Percentiles rank a stretch among this genome's conserved stretches.
These are phyloP conservation scores for Prunus yedoensis DNA, from an alignment of 331 rosid genomes.

Conservation along the genomic window DNA sequence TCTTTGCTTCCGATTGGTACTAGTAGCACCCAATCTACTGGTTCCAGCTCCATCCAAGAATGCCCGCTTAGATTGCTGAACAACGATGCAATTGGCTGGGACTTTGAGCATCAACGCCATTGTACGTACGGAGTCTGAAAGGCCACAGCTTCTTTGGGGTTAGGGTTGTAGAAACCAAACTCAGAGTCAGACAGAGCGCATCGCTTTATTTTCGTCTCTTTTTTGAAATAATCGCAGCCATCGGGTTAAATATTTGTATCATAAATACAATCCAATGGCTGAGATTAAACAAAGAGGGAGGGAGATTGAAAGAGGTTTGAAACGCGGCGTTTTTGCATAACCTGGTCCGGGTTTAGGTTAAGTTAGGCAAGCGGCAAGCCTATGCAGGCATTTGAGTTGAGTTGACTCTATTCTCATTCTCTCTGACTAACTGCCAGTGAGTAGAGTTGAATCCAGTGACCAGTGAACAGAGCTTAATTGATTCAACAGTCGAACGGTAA, in stretches of 20 bases:
- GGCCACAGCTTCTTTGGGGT: neutral
- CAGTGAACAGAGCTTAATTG: no score
- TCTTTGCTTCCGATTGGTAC: neutral
- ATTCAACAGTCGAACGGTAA: no score
- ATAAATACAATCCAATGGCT: neutral
- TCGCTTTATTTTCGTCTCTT: no score
- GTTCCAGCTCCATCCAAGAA: neutral
- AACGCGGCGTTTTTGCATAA: neutral
- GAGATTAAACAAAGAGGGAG: neutral
- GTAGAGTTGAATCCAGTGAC: no score
- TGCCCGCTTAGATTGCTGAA: slow-evolving; percentile 2
- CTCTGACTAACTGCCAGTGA: no score
- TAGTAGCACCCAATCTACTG: neutral
- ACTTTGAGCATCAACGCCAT: slow-evolving; percentile 12
- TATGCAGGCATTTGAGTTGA: no score
- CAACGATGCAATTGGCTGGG: neutral
- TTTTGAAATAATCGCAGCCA: no score
- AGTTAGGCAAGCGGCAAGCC: neutral
- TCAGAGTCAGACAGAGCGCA: neutral
- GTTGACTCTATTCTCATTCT: no score
- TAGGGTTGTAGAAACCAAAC: neutral
- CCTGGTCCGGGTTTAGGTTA: no score
- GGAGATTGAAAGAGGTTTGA: neutral
- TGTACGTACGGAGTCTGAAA: neutral
- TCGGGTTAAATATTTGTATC: no score